phyloP scores from a whole-genome alignment of 495 filamentous ascomycete species.

The Hypoxylon rickii region DNA sequence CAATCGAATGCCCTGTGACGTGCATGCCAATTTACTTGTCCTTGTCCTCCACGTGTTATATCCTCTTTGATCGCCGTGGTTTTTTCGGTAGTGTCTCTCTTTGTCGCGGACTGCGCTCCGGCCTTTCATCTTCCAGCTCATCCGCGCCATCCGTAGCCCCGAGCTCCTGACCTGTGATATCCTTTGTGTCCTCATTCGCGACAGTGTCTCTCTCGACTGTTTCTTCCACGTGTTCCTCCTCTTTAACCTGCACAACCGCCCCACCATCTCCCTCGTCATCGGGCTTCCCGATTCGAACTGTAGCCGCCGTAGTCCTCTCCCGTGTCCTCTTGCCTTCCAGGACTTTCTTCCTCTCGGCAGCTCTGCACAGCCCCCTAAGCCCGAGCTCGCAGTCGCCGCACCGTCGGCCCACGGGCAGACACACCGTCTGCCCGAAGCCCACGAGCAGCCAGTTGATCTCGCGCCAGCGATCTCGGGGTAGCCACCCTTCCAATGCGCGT shows the following conservation, averaged over 20 bases:
- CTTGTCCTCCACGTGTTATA: neutral
- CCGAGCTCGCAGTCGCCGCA: conserved; percentile 86
- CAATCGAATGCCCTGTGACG: too few species aligned
- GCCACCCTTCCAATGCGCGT: conserved; percentile 75
- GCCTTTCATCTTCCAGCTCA: neutral
- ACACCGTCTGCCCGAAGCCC: conserved; percentile 85
- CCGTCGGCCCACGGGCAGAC: conserved; percentile 74
- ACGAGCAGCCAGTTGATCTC: conserved; percentile 94
- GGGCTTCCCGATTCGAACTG: conserved; percentile 1
- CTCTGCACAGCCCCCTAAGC: conserved; percentile 73
- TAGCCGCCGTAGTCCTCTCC: conserved; percentile 32
- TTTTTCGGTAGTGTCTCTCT: neutral
- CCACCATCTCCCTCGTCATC: conserved; percentile 14
- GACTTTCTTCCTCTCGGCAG: conserved; percentile 64
- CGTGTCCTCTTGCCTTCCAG: conserved; percentile 49
- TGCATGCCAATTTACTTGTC: too few species aligned
- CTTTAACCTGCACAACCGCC: conserved; percentile 28
- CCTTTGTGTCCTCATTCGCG: conserved; percentile 32
- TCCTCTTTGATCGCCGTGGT: conserved; percentile 8
- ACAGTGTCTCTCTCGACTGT: conserved; percentile 40
- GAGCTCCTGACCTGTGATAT: neutral
- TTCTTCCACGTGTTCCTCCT: conserved; percentile 29
- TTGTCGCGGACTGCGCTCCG: conserved; percentile 4
- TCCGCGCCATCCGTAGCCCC: neutral
- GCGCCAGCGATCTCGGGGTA: conserved; percentile 87